Percentiles rank a stretch among this genome's conserved stretches.
phyloP scores from a whole-genome alignment of 2,329 filamentous ascomycete genomes.

The Ascochyta pisi region DNA sequence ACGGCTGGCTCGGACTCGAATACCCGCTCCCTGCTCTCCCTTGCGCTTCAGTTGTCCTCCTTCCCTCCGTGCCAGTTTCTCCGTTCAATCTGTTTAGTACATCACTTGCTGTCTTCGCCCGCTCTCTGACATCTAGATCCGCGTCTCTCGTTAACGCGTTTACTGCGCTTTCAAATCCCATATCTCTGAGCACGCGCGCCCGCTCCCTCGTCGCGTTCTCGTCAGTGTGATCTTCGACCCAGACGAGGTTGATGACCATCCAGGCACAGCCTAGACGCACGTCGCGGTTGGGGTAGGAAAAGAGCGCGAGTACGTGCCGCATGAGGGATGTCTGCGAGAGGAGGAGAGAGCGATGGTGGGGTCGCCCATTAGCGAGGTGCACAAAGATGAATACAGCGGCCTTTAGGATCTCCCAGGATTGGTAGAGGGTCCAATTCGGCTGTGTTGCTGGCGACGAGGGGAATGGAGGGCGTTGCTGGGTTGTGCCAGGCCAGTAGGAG shows the following conservation, averaged over 20 bases:
- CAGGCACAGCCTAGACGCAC: constrained; percentile 83
- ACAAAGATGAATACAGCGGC: constrained; percentile 83
- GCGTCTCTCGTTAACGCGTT: constrained; percentile 70
- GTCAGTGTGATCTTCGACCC: constrained; percentile 77
- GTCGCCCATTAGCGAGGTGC: constrained; percentile 83
- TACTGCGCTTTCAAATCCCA: constrained; percentile 72
- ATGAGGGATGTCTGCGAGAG: constrained; percentile 78
- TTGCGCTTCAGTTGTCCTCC: constrained; percentile 2
- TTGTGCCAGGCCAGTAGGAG: constrained; percentile 63
- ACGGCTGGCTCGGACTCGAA: constrained; percentile 14
- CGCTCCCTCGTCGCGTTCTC: constrained; percentile 69
- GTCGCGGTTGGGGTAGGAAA: constrained; percentile 73
- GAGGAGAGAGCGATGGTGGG: constrained; percentile 72
- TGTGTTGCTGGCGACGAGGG: constrained; percentile 48
- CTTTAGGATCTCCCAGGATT: constrained; percentile 70
- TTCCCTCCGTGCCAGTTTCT: not conserved
- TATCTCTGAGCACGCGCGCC: constrained; percentile 69
- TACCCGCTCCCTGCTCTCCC: constrained; percentile 9
- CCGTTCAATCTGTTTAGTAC: constrained; percentile 54
- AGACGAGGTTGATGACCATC: constrained; percentile 85
- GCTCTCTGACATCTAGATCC: constrained; percentile 82
- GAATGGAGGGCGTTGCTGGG: constrained; percentile 55
- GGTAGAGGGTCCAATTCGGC: constrained; percentile 45
- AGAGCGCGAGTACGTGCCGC: constrained; percentile 73
- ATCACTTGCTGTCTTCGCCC: constrained; percentile 79